Percentiles rank a stretch among this genome's conserved stretches.
phyloP scores from a whole-genome alignment of 352 stramenopile species.

The Pythium utonaiense region DNA sequence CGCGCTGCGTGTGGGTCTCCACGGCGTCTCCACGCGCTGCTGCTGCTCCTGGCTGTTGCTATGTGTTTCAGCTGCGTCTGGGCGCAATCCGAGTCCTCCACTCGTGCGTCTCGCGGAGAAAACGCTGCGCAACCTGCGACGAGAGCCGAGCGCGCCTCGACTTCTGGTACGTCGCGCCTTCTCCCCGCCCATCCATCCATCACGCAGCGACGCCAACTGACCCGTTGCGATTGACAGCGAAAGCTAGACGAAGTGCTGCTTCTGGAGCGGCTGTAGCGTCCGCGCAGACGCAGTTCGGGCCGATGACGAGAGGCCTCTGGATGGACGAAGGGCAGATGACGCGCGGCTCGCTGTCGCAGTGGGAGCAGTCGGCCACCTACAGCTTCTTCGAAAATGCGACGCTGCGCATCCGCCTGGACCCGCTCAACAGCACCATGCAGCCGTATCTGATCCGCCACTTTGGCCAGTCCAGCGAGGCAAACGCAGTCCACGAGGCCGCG shows the following conservation, averaged over 20 bases:
- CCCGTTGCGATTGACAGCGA: background rate
- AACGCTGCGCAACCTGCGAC: background rate
- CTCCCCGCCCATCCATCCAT: slow-evolving; percentile 8
- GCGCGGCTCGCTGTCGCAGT: slow-evolving; percentile 34
- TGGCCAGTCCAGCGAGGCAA: slow-evolving; percentile 55
- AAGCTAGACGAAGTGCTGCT: background rate
- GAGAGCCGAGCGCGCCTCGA: background rate
- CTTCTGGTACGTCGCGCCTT: background rate
- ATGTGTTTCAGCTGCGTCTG: slow-evolving; percentile 2
- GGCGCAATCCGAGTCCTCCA: slow-evolving; percentile 5
- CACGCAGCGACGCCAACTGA: background rate
- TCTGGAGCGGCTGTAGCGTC: background rate
- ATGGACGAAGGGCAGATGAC: slow-evolving; percentile 54
- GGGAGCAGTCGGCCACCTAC: slow-evolving; percentile 62
- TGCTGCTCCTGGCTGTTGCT: background rate
- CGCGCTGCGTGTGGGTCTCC: background rate
- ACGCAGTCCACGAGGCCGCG: slow-evolving; percentile 48
- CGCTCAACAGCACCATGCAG: slow-evolving; percentile 69
- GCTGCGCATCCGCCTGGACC: slow-evolving; percentile 65
- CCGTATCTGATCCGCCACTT: slow-evolving; percentile 63
- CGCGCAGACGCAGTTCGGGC: background rate
- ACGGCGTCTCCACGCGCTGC: background rate
- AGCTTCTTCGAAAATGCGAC: slow-evolving; percentile 79
- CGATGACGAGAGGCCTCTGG: slow-evolving; percentile 33
- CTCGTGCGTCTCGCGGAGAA: background rate